Conservation (phyloP, 1,139 yeast genomes). For the Geotrichum macrosporum region DNA sequence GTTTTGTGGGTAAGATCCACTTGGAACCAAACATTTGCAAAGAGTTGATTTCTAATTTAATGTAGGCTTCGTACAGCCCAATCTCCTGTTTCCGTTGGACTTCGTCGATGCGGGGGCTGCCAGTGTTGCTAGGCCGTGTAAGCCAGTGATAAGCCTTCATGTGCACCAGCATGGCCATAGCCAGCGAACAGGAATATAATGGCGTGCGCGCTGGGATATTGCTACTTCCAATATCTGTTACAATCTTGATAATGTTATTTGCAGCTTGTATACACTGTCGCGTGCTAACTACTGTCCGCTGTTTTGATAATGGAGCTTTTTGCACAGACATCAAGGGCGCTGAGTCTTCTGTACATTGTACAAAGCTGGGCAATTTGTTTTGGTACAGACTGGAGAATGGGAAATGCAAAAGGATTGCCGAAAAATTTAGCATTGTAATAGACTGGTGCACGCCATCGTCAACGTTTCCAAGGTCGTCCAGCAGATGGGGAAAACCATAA, state of each 20-base stretch:
- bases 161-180: constrained; percentile 24
- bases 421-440: constrained; percentile 20
- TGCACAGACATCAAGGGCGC: constrained; percentile 18
- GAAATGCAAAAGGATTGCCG: constrained; percentile 21
- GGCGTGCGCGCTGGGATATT: constrained; percentile 19
- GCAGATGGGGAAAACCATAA: constrained; percentile 17
- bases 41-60: constrained; percentile 17
- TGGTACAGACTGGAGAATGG: constrained; percentile 21
- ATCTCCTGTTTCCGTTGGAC: constrained; percentile 15
- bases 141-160: constrained; percentile 24
- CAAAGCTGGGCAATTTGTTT: constrained; percentile 22
- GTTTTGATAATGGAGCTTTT: constrained; percentile 8
- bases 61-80: constrained; percentile 19
- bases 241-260: constrained; percentile 19
- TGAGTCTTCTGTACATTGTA: constrained; percentile 21
- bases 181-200: constrained; percentile 18
- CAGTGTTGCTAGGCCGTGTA: constrained; percentile 10
- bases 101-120: constrained; percentile 15
- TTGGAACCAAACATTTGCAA: constrained; percentile 14
- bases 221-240: constrained; percentile 18
- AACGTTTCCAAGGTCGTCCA: constrained; percentile 19
- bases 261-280: constrained; percentile 22
- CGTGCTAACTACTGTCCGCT: constrained; percentile 18
- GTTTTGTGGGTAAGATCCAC: constrained; percentile 21
- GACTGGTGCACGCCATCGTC: constrained; percentile 23